A percentile compares a stretch with the other conserved stretches of the same genome.
These are phyloP conservation scores for Dipteronia sinensis DNA, from an alignment of 345 rosid species.

Conservation along the genomic window DNA sequence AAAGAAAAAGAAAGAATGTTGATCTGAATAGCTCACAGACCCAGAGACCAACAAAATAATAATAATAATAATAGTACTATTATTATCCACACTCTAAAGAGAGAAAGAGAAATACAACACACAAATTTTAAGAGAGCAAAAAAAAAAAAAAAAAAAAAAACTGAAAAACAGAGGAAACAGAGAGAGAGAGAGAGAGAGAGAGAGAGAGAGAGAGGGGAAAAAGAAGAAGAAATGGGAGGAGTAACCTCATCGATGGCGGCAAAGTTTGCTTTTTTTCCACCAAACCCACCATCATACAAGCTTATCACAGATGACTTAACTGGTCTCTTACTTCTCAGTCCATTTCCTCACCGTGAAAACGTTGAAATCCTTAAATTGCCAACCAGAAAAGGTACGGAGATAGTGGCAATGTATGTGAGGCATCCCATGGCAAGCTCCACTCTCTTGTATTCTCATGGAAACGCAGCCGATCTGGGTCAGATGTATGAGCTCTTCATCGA, in stretches of 20 bases:
- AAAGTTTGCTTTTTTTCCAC: conserved; percentile 96
- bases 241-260: conserved; percentile 98
- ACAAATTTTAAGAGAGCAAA: neutral
- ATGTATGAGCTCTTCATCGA: conserved; percentile 99
- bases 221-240: conserved; percentile 67
- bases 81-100: neutral
- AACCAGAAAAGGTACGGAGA: conserved; percentile 79
- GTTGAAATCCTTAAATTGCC: conserved; percentile 79
- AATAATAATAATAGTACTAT: neutral
- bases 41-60: neutral
- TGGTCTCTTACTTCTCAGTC: conserved; percentile 73
- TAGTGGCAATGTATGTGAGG: conserved; percentile 77
- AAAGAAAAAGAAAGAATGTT: conserved; percentile 18
- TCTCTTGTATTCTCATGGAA: conserved; percentile 93
- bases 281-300: conserved; percentile 93
- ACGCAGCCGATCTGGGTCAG: conserved; percentile 99
- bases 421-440: conserved; percentile 92
- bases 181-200: conserved; percentile 15
- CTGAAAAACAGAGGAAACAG: no score
- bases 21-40: conserved; percentile 24
- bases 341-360: conserved; percentile 92
- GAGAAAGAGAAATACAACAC: neutral
- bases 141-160: neutral
- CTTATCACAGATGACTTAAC: conserved; percentile 66
- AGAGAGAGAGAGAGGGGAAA: no score